Evolutionary conservation across 2,329 filamentous ascomycete species (phyloP).

Genomic region (Trichophyton verrucosum): DNA sequence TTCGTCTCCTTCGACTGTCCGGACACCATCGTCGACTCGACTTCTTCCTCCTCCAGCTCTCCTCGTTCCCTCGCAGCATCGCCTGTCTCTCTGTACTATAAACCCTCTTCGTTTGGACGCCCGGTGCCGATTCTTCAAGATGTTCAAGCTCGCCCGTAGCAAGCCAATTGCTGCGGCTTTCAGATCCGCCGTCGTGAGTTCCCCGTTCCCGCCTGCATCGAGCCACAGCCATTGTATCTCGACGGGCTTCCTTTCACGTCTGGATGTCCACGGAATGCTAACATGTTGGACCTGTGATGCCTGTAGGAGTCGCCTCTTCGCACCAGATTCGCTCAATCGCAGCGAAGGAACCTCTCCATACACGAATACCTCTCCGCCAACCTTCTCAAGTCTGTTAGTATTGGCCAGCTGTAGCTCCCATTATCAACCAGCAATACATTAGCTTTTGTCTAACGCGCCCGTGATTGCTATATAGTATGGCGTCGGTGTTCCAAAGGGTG

Average conservation of each 20-base stretch:
- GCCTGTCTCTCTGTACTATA: background rate
- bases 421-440: background rate
- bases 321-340: constrained; percentile 51
- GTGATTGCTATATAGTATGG: constrained; percentile 56
- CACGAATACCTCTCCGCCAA: constrained; percentile 97
- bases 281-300: constrained; percentile 2
- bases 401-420: background rate
- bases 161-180: constrained; percentile 69
- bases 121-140: constrained; percentile 36
- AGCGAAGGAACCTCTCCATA: constrained; percentile 82
- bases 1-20: background rate
- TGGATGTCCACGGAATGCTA: constrained; percentile 23
- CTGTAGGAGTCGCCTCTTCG: constrained; percentile 45
- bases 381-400: constrained; percentile 57
- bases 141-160: constrained; percentile 82
- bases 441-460: background rate
- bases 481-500: constrained; percentile 80
- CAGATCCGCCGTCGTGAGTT: constrained; percentile 60
- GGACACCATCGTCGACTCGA: no score
- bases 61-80: background rate
- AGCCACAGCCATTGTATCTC: constrained; percentile 5
- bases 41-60: background rate
- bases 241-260: background rate
- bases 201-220: constrained; percentile 2
- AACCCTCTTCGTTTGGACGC: background rate